Conservation (phyloP, 2,329 filamentous ascomycete genomes). For the Stachybotrys elegans region DNA sequence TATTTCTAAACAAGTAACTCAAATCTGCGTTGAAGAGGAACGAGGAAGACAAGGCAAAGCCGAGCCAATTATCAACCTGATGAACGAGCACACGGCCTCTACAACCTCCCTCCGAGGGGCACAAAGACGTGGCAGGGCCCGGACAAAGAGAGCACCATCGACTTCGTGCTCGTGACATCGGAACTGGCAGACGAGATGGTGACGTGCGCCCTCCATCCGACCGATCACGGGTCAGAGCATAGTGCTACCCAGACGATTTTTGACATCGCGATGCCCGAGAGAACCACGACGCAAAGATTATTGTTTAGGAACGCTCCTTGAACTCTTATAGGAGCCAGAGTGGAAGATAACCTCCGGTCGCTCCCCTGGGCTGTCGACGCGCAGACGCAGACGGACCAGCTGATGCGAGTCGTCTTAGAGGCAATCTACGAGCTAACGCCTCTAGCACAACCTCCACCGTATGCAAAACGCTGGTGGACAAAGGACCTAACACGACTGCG, state of each 20-base stretch:
- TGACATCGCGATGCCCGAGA: neutral
- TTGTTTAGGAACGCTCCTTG: conserved; percentile 1
- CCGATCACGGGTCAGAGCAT: conserved; percentile 1
- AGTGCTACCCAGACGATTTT: neutral
- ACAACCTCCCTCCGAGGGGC: conserved; percentile 25
- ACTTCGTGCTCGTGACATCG: conserved; percentile 15
- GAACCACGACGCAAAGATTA: neutral
- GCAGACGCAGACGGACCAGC: conserved; percentile 3
- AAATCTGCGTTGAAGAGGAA: too few relatives aligned
- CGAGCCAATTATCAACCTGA: neutral
- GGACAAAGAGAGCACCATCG: conserved; percentile 14
- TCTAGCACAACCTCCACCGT: neutral
- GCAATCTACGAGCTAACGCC: conserved; percentile 2
- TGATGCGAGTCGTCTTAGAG: neutral
- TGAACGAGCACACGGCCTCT: conserved; percentile 11
- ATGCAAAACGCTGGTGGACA: conserved; percentile 4
- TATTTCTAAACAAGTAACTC: too few relatives aligned
- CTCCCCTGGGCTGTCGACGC: neutral
- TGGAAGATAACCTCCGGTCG: neutral
- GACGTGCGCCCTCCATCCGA: neutral
- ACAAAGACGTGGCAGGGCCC: conserved; percentile 25
- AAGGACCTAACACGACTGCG: conserved; percentile 1
- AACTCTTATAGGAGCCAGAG: neutral
- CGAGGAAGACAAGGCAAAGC: neutral
- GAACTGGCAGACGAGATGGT: conserved; percentile 2